A percentile compares a stretch with the other conserved stretches of the same genome.
Evolutionary conservation across 2,329 filamentous ascomycete species (phyloP).

Genomic region (Fusarium clavum): DNA sequence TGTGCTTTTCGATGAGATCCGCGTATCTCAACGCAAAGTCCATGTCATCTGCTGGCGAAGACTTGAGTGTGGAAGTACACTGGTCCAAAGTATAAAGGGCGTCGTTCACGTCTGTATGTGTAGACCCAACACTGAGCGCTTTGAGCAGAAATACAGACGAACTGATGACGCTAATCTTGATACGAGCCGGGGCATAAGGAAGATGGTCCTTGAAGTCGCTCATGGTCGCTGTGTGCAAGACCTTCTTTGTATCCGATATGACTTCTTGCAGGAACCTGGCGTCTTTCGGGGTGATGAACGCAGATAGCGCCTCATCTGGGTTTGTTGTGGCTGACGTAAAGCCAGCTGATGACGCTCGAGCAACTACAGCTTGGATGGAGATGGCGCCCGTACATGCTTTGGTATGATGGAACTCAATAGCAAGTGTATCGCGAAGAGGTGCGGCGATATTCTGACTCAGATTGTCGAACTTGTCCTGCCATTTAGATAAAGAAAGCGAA

Average conservation of each 20-base stretch:
- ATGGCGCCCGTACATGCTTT: slow-evolving; percentile 38
- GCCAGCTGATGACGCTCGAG: slow-evolving; percentile 21
- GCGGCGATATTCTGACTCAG: slow-evolving; percentile 12
- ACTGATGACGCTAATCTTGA: slow-evolving; percentile 37
- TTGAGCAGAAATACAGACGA: slow-evolving; percentile 42
- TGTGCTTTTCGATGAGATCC: slow-evolving; percentile 39
- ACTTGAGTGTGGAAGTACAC: slow-evolving; percentile 29
- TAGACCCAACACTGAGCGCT: slow-evolving; percentile 30
- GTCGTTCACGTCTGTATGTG: slow-evolving; percentile 28
- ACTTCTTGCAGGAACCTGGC: slow-evolving; percentile 37
- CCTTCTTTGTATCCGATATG: slow-evolving; percentile 31
- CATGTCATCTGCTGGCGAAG: slow-evolving; percentile 38
- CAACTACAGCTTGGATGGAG: slow-evolving; percentile 40
- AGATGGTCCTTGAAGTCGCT: slow-evolving; percentile 24
- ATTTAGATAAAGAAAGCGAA: slow-evolving; percentile 16
- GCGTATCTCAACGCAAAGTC: slow-evolving; percentile 43
- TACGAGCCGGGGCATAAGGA: slow-evolving; percentile 32
- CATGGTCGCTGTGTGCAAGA: slow-evolving; percentile 30
- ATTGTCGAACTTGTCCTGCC: slow-evolving; percentile 24
- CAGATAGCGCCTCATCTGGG: slow-evolving; percentile 20
- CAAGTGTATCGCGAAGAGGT: slow-evolving; percentile 18
- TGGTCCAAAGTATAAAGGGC: slow-evolving; percentile 28
- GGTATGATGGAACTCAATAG: slow-evolving; percentile 38
- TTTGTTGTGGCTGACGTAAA: slow-evolving; percentile 1
- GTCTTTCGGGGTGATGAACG: slow-evolving; percentile 34